phyloP scores from a whole-genome alignment of 176 grass and related monocot species.

The Coix lacrymajobi region DNA sequence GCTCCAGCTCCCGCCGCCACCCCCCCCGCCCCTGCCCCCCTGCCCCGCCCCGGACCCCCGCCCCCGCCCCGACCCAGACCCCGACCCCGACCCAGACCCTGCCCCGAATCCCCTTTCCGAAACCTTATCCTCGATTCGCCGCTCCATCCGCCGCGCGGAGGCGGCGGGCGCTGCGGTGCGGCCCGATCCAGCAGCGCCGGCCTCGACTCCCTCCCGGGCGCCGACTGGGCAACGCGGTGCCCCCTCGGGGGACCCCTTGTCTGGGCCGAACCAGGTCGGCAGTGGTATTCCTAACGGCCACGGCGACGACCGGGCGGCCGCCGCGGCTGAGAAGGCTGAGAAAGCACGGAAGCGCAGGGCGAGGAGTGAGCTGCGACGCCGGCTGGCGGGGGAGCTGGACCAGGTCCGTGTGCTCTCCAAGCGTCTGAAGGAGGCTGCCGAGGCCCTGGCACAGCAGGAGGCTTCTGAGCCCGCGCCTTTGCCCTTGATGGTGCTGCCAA shows the following conservation, averaged over 20 bases:
- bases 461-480: not conserved
- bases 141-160: constrained; percentile 23
- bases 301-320: not conserved
- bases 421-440: constrained; percentile 43
- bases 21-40: not conserved
- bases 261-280: constrained; percentile 32
- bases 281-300: constrained; percentile 36
- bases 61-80: not conserved
- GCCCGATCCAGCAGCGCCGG: constrained; percentile 14
- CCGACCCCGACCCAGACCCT: not conserved
- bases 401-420: constrained; percentile 70
- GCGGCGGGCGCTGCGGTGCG: not conserved
- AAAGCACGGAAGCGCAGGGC: constrained; percentile 46
- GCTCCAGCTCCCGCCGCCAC: constrained; percentile 6
- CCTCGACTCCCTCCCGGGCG: not conserved
- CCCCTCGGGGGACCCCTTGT: constrained; percentile 26
- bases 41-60: not conserved
- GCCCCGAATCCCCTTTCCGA: constrained; percentile 37
- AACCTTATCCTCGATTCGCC: constrained; percentile 42
- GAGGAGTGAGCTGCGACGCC: constrained; percentile 57
- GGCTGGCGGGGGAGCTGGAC: constrained; percentile 66
- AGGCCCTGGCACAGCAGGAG: constrained; percentile 20
- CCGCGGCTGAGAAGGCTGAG: not conserved
- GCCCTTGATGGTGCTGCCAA: not conserved
- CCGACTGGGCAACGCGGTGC: not conserved